Evolutionary conservation across 2,329 filamentous ascomycete species (phyloP), one percentile per base, ranked within the genome.

Genomic region (Penicillium sp.): DNA sequence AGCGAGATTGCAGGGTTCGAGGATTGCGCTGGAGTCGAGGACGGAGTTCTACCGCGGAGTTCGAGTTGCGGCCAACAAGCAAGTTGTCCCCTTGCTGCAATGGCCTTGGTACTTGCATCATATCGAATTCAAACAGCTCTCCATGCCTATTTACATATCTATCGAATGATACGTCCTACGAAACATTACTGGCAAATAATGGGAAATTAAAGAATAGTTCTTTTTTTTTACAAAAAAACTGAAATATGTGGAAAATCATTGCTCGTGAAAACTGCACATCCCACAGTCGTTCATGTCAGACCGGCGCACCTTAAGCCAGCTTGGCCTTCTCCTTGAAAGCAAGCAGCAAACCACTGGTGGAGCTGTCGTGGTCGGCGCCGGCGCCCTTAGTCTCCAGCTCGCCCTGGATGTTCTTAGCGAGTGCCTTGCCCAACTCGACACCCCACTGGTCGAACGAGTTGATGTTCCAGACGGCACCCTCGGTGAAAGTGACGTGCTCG

Each of bases 361-460:
- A 94, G 59, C 85, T 79, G 74, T 99, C 94, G 77, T 99, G 94
- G 55, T 82, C 84, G 55, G 79, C 79, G 51, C 86, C 85, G 57
- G 84, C 89, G n/a, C 82, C 75, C 70, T 87, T 82, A 62, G 75
- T 77, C 70, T 97, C 91, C 55, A 99, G 83, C 81, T 99, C 94
- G 69, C 77, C 74, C 66, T 90, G 87, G 61, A 92, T 91, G 79
- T 91, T 92, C 86, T 93, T 97, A 58, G 94, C 94, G 63, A 99
- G 80, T 38, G 88, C 86, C 87, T 99, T 99, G 75, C 94, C 94
- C 59, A 99, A 81, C 82, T 99, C 94, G 41, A 99, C 94, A 78
- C 94, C 94, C 94, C 94, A 99, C 82, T 99, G 94, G 79, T 99
- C 94, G 72, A 97, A 99, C 70, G 88, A 91, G 85, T 99, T 99